Evolutionary conservation across 495 filamentous ascomycete genomes (phyloP).

Genomic region (Wilcoxina mikolae): DNA sequence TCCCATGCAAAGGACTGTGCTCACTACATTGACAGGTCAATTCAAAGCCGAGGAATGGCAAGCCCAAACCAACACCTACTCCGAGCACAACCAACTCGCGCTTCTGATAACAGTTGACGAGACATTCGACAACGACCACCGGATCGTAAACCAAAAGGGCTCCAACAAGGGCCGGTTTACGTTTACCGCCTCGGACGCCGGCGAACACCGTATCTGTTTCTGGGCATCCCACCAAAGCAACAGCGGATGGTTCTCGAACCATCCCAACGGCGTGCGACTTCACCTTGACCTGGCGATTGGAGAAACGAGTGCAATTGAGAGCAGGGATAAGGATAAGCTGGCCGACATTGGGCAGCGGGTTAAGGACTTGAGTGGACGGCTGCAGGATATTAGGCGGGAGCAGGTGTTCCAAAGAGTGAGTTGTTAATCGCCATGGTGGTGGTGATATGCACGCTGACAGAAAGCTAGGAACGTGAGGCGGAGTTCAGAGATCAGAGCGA

Average conservation of each 20-base stretch:
- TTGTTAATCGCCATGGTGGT: constrained; percentile 14
- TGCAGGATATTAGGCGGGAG: constrained; percentile 82
- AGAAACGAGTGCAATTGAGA: constrained; percentile 88
- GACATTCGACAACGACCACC: constrained; percentile 95
- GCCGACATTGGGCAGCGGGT: constrained; percentile 80
- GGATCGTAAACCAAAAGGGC: constrained; percentile 75
- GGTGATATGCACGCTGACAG: constrained; percentile 2
- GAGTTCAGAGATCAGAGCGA: constrained; percentile 98
- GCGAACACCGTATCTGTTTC: constrained; percentile 91
- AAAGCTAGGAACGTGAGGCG: constrained; percentile 76
- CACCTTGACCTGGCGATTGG: constrained; percentile 87
- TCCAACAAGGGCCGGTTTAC: constrained; percentile 70
- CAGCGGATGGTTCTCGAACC: constrained; percentile 54
- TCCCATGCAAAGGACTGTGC: too few relatives aligned
- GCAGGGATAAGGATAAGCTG: constrained; percentile 84
- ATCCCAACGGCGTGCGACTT: constrained; percentile 61
- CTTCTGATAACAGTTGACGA: constrained; percentile 91
- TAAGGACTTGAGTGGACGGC: constrained; percentile 70
- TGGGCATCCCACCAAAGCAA: constrained; percentile 53
- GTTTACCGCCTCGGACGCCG: constrained; percentile 84
- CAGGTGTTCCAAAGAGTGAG: constrained; percentile 91
- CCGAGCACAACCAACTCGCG: constrained; percentile 53
- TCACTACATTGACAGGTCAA: constrained; percentile 52
- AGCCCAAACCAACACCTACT: constrained; percentile 46
- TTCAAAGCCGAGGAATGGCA: constrained; percentile 74